Conservation (phyloP, 305 asterid genomes). For the Andrographis paniculata region DNA sequence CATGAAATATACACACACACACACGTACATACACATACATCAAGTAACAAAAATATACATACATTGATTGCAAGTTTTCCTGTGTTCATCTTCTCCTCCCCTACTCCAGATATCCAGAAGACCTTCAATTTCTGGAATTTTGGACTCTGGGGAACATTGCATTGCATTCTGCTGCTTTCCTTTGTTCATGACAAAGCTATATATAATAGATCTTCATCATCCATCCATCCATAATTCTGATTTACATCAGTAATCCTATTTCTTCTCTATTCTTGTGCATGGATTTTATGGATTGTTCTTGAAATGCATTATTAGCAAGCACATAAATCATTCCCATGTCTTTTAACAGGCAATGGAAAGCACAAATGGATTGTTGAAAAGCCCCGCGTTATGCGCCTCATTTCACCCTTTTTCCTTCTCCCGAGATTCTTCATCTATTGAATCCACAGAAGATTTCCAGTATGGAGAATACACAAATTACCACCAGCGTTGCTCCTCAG, state of each 20-base stretch:
- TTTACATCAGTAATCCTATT: too few relatives aligned
- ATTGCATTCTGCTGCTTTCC: too few relatives aligned
- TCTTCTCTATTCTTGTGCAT: too few relatives aligned
- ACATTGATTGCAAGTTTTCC: background rate
- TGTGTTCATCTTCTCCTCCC: background rate
- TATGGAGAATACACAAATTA: conserved; percentile 12
- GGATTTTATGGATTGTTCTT: too few relatives aligned
- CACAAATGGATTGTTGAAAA: background rate
- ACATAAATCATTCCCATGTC: background rate
- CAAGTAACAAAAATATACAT: background rate
- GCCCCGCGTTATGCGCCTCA: background rate
- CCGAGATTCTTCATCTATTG: background rate
- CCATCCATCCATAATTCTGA: too few relatives aligned
- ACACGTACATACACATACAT: background rate
- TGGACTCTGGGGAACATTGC: conserved; percentile 14
- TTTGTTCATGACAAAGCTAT: too few relatives aligned
- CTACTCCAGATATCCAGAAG: conserved; percentile 18
- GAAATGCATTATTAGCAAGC: background rate
- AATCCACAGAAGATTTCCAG: background rate
- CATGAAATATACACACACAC: background rate
- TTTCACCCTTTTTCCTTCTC: background rate
- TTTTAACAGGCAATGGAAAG: background rate
- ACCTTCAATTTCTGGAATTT: conserved; percentile 27
- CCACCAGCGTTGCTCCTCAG: conserved; percentile 30
- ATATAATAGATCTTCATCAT: too few relatives aligned